These are phyloP conservation scores for Cyclocybe cylindracea DNA, from an alignment of 768 basidiomycete genomes.

Conservation along the genomic window DNA sequence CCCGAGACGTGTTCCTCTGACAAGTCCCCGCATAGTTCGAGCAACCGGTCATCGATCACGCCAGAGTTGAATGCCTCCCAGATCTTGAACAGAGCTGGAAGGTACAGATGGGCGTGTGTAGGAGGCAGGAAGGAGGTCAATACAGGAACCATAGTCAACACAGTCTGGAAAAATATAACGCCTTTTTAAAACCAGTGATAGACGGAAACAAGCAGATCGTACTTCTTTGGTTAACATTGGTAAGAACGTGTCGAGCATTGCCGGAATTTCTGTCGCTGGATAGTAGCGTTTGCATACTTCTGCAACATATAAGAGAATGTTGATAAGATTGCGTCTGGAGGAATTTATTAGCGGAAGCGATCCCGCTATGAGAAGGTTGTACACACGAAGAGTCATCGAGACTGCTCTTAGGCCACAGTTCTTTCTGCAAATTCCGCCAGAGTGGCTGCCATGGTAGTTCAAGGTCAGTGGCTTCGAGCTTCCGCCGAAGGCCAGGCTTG, in stretches of 20 bases:
- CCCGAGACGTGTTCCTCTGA: slow-evolving; percentile 73
- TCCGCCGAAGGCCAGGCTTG: slow-evolving; percentile 65
- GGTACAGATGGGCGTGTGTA: slow-evolving; percentile 62
- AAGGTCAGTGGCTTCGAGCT: slow-evolving; percentile 67
- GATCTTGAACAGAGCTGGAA: slow-evolving; percentile 70
- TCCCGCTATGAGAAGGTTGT: background rate
- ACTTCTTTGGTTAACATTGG: slow-evolving; percentile 75
- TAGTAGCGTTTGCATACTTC: slow-evolving; percentile 75
- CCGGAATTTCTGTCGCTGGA: slow-evolving; percentile 59
- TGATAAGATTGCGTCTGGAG: slow-evolving; percentile 61
- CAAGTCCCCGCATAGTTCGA: slow-evolving; percentile 70
- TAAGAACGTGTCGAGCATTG: slow-evolving; percentile 72
- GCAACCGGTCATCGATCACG: slow-evolving; percentile 70
- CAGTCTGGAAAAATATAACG: slow-evolving; percentile 42
- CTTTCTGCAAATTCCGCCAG: slow-evolving; percentile 75
- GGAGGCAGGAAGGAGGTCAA: slow-evolving; percentile 78
- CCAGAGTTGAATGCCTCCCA: slow-evolving; percentile 82
- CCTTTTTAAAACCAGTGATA: background rate
- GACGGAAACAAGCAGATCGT: slow-evolving; percentile 21
- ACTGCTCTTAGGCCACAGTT: slow-evolving; percentile 72
- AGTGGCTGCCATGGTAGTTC: slow-evolving; percentile 73
- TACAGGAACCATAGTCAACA: slow-evolving; percentile 72
- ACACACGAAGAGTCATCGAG: slow-evolving; percentile 60
- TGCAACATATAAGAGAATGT: slow-evolving; percentile 73
- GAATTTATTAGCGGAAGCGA: background rate